Evolutionary conservation across 2,329 filamentous ascomycete species (phyloP), one percentile per base, ranked within the genome.

Genomic region (Microcera coccophila): DNA sequence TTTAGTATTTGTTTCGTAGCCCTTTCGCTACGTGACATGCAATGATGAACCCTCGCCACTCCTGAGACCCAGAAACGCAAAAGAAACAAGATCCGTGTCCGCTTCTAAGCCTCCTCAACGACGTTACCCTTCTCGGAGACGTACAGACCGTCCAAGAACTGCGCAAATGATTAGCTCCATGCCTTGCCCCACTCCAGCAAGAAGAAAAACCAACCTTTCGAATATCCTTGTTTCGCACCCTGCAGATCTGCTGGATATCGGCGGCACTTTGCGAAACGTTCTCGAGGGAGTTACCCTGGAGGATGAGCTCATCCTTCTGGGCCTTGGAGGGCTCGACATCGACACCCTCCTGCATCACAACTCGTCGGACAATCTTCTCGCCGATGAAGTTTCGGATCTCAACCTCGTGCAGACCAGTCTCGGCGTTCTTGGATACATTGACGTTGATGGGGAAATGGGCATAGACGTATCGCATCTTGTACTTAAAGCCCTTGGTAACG

Each of bases 381-480:
- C 93, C 90, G 68, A 96, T 84, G 79, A 96, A 96, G 84, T 96
- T 96, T 73, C 93, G 85, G 80, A 98, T 97, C 85, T 98, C 93
- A 68, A 98, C 87, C 75, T 95, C 87, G 70, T 68, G 86, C 63
- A 84, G 75, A 61, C 84, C 90, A 54, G 88, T 93, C 78, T 97
- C 93, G 67, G 73, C 71, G 82, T 91, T 91, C 86, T 96, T 90
- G 66, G 95, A 90, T 62, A 98, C 75, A 82, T 96, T 97, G 79
- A 98, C 91, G 83, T 98, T 98, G 89, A 98, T 98, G 76, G 93
- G 93, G 72, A 98, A 98, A 85, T 98, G 93, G 72, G 93, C 93
- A 74, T 98, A 98, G 75, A 98, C 93, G 80, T 98, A 98, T 68
- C 94, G 89, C 91, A 98, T 97, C 88, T 98, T 98, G 87, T 98